Evolutionary conservation across 2,329 filamentous ascomycete species (phyloP).

Genomic region (Colletotrichum limetticola): DNA sequence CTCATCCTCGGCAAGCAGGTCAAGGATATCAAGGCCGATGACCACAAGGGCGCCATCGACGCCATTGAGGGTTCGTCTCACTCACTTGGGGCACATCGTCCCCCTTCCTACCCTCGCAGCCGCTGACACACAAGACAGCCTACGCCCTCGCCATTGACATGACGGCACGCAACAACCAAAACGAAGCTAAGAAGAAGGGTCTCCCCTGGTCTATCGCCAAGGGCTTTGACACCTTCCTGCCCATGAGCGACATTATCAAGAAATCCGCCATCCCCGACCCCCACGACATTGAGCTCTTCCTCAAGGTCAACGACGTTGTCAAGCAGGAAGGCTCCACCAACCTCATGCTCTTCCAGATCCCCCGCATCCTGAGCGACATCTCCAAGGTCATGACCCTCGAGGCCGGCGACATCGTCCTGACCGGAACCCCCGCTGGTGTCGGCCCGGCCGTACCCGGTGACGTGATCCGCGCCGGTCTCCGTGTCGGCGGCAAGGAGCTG

Average conservation of each 20-base stretch:
- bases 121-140: constrained; percentile 56
- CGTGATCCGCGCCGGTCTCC: constrained; percentile 85
- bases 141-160: constrained; percentile 96
- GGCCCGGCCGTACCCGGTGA: constrained; percentile 88
- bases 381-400: constrained; percentile 94
- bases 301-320: constrained; percentile 82
- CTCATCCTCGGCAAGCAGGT: constrained; percentile 87
- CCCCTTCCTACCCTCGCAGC: not conserved
- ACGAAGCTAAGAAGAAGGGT: constrained; percentile 96
- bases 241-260: constrained; percentile 82
- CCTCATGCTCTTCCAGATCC: constrained; percentile 93
- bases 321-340: constrained; percentile 90
- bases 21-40: constrained; percentile 78
- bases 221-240: constrained; percentile 97
- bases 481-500: constrained; percentile 82
- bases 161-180: constrained; percentile 95
- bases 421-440: constrained; percentile 97
- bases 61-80: constrained; percentile 78
- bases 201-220: constrained; percentile 97
- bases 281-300: constrained; percentile 86
- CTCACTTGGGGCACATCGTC: not conserved
- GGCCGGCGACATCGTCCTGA: constrained; percentile 91
- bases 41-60: constrained; percentile 80
- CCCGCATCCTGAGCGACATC: constrained; percentile 88
- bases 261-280: constrained; percentile 86